Conservation (phyloP, 805 yeast species). For the Debaryomyces hansenii region DNA sequence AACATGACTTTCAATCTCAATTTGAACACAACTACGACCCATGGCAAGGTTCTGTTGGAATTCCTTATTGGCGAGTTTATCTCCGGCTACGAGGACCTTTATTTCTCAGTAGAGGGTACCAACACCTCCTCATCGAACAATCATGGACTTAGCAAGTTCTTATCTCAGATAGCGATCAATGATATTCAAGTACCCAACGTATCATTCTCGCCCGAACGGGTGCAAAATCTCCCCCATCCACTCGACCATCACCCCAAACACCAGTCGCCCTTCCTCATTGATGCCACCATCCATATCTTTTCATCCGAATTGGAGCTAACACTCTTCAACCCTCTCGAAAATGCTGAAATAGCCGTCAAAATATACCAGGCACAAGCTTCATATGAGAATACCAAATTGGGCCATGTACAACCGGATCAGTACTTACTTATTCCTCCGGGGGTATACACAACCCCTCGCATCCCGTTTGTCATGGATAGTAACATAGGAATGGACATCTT, state of each 20-base stretch:
- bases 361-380: conserved; percentile 49
- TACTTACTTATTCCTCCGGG: conserved; percentile 53
- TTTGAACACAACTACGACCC: conserved; percentile 11
- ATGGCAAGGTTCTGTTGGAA: conserved; percentile 10
- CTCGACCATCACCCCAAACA: background rate
- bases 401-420: conserved; percentile 43
- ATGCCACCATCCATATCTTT: conserved; percentile 54
- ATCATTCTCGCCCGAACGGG: background rate
- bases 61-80: conserved; percentile 20
- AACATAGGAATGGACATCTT: conserved; percentile 52
- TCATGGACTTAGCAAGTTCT: background rate
- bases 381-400: conserved; percentile 47
- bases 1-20: background rate
- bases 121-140: background rate
- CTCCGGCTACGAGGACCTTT: conserved; percentile 13
- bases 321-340: conserved; percentile 53
- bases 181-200: background rate
- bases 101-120: background rate
- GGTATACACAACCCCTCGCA: conserved; percentile 45
- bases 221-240: too few species aligned
- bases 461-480: conserved; percentile 47
- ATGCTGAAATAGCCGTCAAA: conserved; percentile 43
- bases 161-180: background rate
- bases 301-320: conserved; percentile 55
- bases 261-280: conserved; percentile 42